Conservation (phyloP, 1,139 yeast species). For the Martiniozyma asiatica region DNA sequence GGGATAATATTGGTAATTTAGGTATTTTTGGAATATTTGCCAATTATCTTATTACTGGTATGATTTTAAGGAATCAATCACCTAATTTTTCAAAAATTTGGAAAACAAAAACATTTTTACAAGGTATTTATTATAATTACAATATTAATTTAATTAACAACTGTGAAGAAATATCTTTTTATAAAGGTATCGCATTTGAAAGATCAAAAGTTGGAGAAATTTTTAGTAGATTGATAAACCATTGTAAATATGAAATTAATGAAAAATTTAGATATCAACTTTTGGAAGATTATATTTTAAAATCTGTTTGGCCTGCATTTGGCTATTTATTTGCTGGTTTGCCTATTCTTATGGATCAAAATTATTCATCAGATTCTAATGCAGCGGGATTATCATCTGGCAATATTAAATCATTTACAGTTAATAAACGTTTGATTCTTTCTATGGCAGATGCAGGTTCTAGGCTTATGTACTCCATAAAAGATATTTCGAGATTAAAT, state of each 20-base stretch:
- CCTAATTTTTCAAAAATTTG: conserved; percentile 82
- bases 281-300: conserved; percentile 76
- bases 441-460: conserved; percentile 94
- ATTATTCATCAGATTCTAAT: conserved; percentile 19
- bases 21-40: conserved; percentile 75
- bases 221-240: conserved; percentile 40
- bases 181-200: conserved; percentile 82
- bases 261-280: conserved; percentile 50
- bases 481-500: conserved; percentile 82
- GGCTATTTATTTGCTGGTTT: conserved; percentile 85
- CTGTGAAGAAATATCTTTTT: conserved; percentile 89
- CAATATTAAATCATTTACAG: conserved; percentile 80
- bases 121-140: conserved; percentile 82
- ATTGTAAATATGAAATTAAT: conserved; percentile 37
- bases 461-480: conserved; percentile 89
- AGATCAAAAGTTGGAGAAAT: conserved; percentile 51
- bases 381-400: conserved; percentile 22
- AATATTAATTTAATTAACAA: conserved; percentile 79
- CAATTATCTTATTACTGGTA: conserved; percentile 74
- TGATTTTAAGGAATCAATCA: conserved; percentile 57
- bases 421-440: conserved; percentile 80
- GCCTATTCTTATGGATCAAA: conserved; percentile 48
- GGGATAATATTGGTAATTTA: conserved; percentile 76
- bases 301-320: conserved; percentile 90
- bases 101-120: conserved; percentile 62